Evolutionary conservation across 2,329 filamentous ascomycete genomes (phyloP), one percentile per base, ranked within the genome.

Genomic region (Tricladium varicosporioides): DNA sequence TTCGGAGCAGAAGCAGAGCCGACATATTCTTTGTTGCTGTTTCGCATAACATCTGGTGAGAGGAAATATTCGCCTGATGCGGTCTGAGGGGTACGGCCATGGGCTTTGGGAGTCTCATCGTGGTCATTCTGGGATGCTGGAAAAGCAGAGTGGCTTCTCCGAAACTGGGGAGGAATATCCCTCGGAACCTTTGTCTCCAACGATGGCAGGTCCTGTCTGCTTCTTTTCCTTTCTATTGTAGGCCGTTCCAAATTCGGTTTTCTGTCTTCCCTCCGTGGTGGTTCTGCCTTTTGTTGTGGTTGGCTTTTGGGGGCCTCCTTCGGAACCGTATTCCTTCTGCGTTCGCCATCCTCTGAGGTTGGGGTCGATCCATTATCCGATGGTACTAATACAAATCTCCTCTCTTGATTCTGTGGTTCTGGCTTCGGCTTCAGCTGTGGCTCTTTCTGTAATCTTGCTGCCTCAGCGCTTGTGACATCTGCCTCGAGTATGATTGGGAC

Each of bases 401-500:
- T 79, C 68, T 91, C 87, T 1, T 51, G 46, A 44, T 66, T 67
- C 8, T 63, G 59, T 46, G 66, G 57, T 27, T 40, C 16, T 5
- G 48, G 22, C 14, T 57, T 50, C 22, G 65, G 60, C 19, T 61
- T 61, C 9, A 58, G 47, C 45, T 40, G 46, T 48, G 64, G 63
- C 51, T 63, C 55, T 36, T 58, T 54, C 45, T 69, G 66, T 19
- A 69, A 56, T 27, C 62, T 66, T 32, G 61, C 59, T 40, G 60
- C 62, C 43, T 71, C 68, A 15, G 69, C 57, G 61, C 64, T 55
- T 33, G 71, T 69, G 36, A 69, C 70, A 47, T 75, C 71, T 13
- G 88, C 81, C 55, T 87, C 84, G 54, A 87, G 73, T 19, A 92
- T 75, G 49, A 92, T 76, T 11, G 84, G 85, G 22, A 85, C 74